A percentile compares a stretch with the other conserved stretches of the same genome.
Evolutionary conservation across 1,139 yeast species (phyloP).

Genomic region (Yamadazyma triangularis): DNA sequence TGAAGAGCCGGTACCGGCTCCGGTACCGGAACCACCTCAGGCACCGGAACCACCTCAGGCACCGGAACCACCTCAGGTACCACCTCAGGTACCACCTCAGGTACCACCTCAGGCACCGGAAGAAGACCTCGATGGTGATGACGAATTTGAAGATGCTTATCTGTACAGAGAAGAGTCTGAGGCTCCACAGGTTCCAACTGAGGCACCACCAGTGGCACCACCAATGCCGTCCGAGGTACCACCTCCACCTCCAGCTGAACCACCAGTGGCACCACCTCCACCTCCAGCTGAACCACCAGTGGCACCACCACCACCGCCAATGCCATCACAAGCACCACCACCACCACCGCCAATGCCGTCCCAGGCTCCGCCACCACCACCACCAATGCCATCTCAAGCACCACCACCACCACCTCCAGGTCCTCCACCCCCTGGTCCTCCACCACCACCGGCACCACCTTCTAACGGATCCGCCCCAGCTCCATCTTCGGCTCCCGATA

Average conservation of each 20-base stretch:
- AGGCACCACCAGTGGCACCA: conserved; percentile 17
- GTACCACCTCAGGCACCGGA: conserved; percentile 9
- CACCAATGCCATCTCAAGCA: conserved; percentile 10
- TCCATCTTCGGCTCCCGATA: conserved; percentile 32
- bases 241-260: conserved; percentile 14
- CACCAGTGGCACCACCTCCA: conserved; percentile 14
- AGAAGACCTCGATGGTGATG: no score
- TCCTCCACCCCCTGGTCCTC: conserved; percentile 21
- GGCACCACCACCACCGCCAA: conserved; percentile 20
- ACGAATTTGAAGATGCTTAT: no score
- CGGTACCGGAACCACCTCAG: conserved; percentile 1
- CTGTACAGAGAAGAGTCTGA: no score
- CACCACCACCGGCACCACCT: conserved; percentile 16
- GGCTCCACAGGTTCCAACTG: conserved; percentile 3
- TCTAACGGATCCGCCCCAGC: conserved; percentile 21
- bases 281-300: conserved; percentile 12
- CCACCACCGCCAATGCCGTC: conserved; percentile 13
- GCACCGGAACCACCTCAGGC: conserved; percentile 3
- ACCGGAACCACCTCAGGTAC: conserved; percentile 8
- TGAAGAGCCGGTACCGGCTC: conserved; percentile 13
- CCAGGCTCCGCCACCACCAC: conserved; percentile 14
- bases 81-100: conserved; percentile 15
- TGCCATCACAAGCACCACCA: conserved; percentile 16
- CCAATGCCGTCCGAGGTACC: conserved; percentile 13
- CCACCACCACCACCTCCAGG: conserved; percentile 19